Evolutionary conservation across 345 rosid genomes (phyloP).

Genomic region (Bruguiera gymnorhiza): DNA sequence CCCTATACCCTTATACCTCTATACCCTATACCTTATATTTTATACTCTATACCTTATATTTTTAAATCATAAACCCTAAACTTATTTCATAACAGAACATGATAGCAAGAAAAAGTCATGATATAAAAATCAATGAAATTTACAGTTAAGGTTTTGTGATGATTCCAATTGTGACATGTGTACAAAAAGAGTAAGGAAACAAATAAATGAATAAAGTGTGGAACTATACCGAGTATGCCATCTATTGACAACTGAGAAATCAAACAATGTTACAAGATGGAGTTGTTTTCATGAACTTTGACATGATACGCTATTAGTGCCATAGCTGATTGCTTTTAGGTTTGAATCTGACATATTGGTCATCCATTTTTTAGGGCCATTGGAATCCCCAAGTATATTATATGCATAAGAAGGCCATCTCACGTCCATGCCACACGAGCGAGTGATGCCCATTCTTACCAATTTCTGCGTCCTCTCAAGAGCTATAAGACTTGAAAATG

Average conservation of each 20-base stretch:
- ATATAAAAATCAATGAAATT: too few species aligned
- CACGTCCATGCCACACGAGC: slow-evolving; percentile 44
- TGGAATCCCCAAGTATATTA: slow-evolving; percentile 60
- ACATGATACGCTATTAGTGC: slow-evolving; percentile 68
- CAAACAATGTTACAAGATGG: neutral
- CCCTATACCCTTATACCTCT: accelerated
- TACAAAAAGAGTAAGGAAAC: too few species aligned
- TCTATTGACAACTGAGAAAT: neutral
- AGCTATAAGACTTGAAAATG: slow-evolving; percentile 86
- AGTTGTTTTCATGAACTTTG: slow-evolving; percentile 21
- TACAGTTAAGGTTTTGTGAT: too few species aligned
- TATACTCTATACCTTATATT: too few species aligned
- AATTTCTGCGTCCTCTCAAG: slow-evolving; percentile 88
- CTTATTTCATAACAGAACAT: too few species aligned
- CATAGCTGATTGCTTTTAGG: slow-evolving; percentile 81
- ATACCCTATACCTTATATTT: too few species aligned
- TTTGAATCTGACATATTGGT: slow-evolving; percentile 79
- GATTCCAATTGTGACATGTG: too few species aligned
- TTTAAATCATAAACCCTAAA: too few species aligned
- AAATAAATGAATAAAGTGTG: too few species aligned
- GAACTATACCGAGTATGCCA: too few species aligned
- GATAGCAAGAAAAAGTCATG: too few species aligned
- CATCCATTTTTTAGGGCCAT: slow-evolving; percentile 74
- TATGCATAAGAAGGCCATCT: slow-evolving; percentile 91
- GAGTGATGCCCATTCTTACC: slow-evolving; percentile 52